Evolutionary conservation across 768 basidiomycete genomes (phyloP), one percentile per base, ranked within the genome.

Genomic region (Rhizopogon sp.): DNA sequence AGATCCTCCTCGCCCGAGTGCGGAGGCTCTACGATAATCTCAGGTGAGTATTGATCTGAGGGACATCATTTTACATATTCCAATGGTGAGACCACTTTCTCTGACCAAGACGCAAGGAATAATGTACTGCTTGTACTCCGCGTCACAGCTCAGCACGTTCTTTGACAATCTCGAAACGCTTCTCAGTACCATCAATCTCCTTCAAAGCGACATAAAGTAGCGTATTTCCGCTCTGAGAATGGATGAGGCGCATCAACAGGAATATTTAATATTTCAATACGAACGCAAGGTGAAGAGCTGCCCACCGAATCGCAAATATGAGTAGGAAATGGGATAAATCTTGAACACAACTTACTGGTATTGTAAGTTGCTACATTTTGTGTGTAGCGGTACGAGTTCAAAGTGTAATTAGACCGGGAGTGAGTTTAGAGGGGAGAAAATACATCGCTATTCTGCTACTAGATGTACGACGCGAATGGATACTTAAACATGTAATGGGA

Each of bases 261-360:
- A 33, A 10, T 20, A 46, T 22, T 20, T 33, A 39, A 16, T 35
- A 39, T 44, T 3, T 49, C 39, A n/a, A 13, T 13, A 66, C 67
- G 25, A 56, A 69, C 69, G 69, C 65, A 40, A 67, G 60, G 54
- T 69, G 67, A 22, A 69, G 69, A 43, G 69, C 69, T 69, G 55
- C 52, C 20, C 31, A 41, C 14, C 44, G 16, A 33, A 4, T 8
- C 6, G 8, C 25, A 14, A 43, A 44, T 53, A 44, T n/a, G 41
- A 55, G 53, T 28, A 43, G 11, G 20, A 31, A 40, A 13, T 22
- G 35, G 4, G 47, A 39, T 28, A 56, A 29, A 16, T 53, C 55
- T 14, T 31, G 20, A 25, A 40, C n/a, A 31, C 17, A 51, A 41
- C 69, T 69, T 54, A 69, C 69, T 58, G 40, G 69, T 69, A n/a